Conservation (phyloP, 2,329 filamentous ascomycete genomes). For the Fusarium sp. region DNA sequence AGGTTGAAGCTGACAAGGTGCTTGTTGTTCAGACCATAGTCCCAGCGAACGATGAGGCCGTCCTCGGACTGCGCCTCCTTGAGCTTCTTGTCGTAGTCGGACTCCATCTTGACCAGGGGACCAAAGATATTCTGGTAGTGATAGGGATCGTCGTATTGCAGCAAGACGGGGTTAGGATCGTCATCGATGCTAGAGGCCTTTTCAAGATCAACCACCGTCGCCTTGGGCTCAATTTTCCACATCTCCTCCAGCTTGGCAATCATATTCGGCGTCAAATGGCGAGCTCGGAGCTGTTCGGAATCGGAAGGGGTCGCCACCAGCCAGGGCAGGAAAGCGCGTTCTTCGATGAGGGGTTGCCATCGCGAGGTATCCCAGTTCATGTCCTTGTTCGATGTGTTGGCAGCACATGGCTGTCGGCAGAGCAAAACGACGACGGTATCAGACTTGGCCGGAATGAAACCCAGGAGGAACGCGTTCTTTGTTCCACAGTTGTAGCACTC, state of each 20-base stretch:
- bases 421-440: constrained; percentile 97
- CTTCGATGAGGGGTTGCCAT: constrained; percentile 98
- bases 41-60: constrained; percentile 93
- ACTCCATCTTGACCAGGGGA: constrained; percentile 97
- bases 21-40: constrained; percentile 96
- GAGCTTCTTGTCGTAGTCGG: constrained; percentile 98
- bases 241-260: constrained; percentile 97
- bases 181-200: constrained; percentile 93
- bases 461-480: constrained; percentile 98
- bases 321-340: constrained; percentile 94
- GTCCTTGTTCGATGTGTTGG: constrained; percentile 95
- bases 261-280: constrained; percentile 92
- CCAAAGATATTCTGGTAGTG: constrained; percentile 99
- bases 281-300: constrained; percentile 93
- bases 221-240: constrained; percentile 95
- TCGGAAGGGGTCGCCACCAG: constrained; percentile 90
- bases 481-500: constrained; percentile 99
- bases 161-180: constrained; percentile 89
- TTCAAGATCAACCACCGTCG: constrained; percentile 91
- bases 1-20: constrained; percentile 95
- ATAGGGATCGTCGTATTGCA: constrained; percentile 96
- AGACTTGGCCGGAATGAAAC: constrained; percentile 98
- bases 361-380: constrained; percentile 99
- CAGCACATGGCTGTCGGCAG: constrained; percentile 95
- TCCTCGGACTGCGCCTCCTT: constrained; percentile 99